Evolutionary conservation across 129 eudicot species (phyloP), one percentile per base, ranked within the genome.

Genomic region (Silybum marianum): DNA sequence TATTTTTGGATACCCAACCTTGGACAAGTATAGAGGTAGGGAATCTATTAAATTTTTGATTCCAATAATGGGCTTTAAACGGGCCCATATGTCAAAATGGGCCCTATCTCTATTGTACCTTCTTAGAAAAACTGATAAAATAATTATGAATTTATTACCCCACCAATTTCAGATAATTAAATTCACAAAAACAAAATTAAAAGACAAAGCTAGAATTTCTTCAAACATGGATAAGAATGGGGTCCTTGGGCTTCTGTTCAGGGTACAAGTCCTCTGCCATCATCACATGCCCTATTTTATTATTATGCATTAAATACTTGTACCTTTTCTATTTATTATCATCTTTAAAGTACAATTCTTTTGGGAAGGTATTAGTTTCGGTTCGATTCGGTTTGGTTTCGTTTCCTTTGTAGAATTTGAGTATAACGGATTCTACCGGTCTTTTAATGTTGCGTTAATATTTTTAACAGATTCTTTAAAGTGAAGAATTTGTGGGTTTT

Each of bases 221-320:
- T 5, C 28, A 23, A 23, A 36, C 36, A 77, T 36, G 62, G 44
- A 22, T 9, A 74, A 23, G 6, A 11, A 67, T 28, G 72, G 82
- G 78, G 78, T 36, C 81, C 39, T 82, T 36, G 65, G 72, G 72
- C 77, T 46, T 82, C 66, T 38, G 73, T 51, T 36, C 9, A 76
- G 82, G 82, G 74, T 83, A 77, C 78, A 82, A 69, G 73, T 48
- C 22, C 77, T 74, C 84, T 84, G 87, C 16, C 81, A 68, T 67
- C 18, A 2, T 76, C 87, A 84, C 84, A 84, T 84, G 87, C 58
- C 22, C 12, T 74, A 18, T 44, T 34, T 58, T n/a, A 58, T 58
- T 60, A 28, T 26, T 71, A 83, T 71, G 74, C 78, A 77, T 77
- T 60, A 71, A 13, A 13, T 2, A 39, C 24, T 83, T 74, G 73